phyloP scores from a whole-genome alignment of 257 asterid species.

The Craterostigma plantagineum region DNA sequence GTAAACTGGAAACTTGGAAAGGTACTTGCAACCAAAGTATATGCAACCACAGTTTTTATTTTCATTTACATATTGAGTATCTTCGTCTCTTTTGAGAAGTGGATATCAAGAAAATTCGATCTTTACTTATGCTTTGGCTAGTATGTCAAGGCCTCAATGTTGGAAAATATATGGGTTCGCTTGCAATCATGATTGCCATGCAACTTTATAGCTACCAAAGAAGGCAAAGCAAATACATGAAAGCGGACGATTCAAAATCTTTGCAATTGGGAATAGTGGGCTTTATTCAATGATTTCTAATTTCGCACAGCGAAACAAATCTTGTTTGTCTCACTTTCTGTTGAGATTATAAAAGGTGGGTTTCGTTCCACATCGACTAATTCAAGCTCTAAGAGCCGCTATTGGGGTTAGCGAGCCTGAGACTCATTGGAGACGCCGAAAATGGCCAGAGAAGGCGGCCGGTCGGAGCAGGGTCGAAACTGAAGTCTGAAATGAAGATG shows the following conservation, averaged over 20 bases:
- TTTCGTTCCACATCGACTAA: no score
- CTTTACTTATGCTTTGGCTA: conserved; percentile 59
- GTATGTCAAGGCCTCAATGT: conserved; percentile 41
- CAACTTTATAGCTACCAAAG: conserved; percentile 97
- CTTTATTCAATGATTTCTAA: conserved; percentile 53
- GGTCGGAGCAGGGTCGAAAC: no score
- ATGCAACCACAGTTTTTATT: conserved; percentile 50
- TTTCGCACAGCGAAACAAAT: conserved; percentile 95
- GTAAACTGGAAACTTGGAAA: conserved; percentile 64
- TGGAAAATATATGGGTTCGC: conserved; percentile 77
- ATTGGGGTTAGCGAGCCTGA: no score
- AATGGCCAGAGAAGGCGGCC: no score
- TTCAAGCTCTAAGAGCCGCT: no score
- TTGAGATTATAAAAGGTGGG: no score
- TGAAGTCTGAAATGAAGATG: no score
- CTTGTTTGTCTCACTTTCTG: conserved; percentile 45
- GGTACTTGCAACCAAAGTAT: conserved; percentile 66
- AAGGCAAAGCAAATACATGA: conserved; percentile 65
- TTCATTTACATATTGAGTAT: conserved; percentile 60
- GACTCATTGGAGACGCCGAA: no score
- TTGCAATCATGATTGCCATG: conserved; percentile 84
- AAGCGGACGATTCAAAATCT: conserved; percentile 36
- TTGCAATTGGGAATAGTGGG: conserved; percentile 65
- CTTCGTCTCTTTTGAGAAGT: conserved; percentile 60
- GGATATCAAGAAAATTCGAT: conserved; percentile 63